phyloP scores from a whole-genome alignment of 1,139 yeast genomes.

The Suhomyces kunorum region DNA sequence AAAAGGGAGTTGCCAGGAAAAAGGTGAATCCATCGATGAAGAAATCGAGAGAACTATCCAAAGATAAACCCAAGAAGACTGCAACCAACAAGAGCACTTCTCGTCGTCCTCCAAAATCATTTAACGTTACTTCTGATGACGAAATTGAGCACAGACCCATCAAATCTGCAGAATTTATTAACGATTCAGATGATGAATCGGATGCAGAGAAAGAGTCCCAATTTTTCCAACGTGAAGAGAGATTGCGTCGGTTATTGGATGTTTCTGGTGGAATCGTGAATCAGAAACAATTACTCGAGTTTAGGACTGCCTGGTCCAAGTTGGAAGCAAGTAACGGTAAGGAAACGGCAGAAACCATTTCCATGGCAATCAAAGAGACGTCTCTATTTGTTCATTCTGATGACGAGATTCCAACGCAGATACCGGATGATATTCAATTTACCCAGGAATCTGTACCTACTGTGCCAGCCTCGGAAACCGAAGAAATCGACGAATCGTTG shows the following conservation, averaged over 20 bases:
- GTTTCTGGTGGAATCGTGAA: conserved; percentile 46
- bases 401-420: conserved; percentile 2
- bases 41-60: too few species aligned
- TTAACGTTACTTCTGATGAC: conserved; percentile 24
- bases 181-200: conserved; percentile 67
- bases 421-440: background rate
- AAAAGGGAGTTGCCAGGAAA: conserved; percentile 27
- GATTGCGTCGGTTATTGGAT: conserved; percentile 45
- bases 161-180: conserved; percentile 55
- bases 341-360: conserved; percentile 22
- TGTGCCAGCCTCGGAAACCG: conserved; percentile 13
- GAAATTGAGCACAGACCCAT: conserved; percentile 19
- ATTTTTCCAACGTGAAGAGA: conserved; percentile 62
- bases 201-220: conserved; percentile 56
- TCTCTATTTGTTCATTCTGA: conserved; percentile 24
- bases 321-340: conserved; percentile 24
- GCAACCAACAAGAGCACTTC: conserved; percentile 4
- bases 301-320: conserved; percentile 41
- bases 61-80: conserved; percentile 10
- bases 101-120: conserved; percentile 23
- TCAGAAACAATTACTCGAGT: conserved; percentile 38
- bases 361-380: conserved; percentile 27
- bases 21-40: too few species aligned
- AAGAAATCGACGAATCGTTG: conserved; percentile 4
- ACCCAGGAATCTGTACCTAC: background rate